Evolutionary conservation across 805 yeast species (phyloP).

Genomic region (Teunomyces gatunensis): DNA sequence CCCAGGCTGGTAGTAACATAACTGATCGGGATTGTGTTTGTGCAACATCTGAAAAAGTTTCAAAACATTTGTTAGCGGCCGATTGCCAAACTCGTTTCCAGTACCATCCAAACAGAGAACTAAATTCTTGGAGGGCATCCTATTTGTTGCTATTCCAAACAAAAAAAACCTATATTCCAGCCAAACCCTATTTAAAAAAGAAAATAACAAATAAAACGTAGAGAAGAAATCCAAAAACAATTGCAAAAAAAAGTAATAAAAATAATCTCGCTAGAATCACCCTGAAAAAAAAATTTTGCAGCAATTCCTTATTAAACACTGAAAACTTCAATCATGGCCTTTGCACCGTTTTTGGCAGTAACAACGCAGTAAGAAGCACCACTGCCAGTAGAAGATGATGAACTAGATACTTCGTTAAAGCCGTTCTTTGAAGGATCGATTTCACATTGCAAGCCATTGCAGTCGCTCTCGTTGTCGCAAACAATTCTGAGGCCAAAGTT

Average conservation of each 20-base stretch:
- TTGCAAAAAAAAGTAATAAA: neutral
- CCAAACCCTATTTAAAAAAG: conserved; percentile 5
- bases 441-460: conserved; percentile 77
- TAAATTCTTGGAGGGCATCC: conserved; percentile 34
- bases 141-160: neutral
- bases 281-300: neutral
- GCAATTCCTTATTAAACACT: conserved; percentile 4
- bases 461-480: conserved; percentile 66
- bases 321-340: conserved; percentile 74
- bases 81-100: conserved; percentile 53
- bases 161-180: neutral
- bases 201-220: neutral
- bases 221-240: neutral
- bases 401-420: conserved; percentile 52
- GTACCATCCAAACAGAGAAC: conserved; percentile 66
- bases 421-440: conserved; percentile 69
- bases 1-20: conserved; percentile 69
- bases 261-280: neutral
- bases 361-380: conserved; percentile 83
- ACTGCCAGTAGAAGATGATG: conserved; percentile 39
- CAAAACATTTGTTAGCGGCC: conserved; percentile 53
- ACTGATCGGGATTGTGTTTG: conserved; percentile 41
- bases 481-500: conserved; percentile 68
- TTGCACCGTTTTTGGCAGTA: conserved; percentile 62
- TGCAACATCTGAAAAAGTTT: conserved; percentile 52